Evolutionary conservation across 306 rosid genomes (phyloP), one percentile per base, ranked within the genome.

Genomic region (Hippophae tibetana): DNA sequence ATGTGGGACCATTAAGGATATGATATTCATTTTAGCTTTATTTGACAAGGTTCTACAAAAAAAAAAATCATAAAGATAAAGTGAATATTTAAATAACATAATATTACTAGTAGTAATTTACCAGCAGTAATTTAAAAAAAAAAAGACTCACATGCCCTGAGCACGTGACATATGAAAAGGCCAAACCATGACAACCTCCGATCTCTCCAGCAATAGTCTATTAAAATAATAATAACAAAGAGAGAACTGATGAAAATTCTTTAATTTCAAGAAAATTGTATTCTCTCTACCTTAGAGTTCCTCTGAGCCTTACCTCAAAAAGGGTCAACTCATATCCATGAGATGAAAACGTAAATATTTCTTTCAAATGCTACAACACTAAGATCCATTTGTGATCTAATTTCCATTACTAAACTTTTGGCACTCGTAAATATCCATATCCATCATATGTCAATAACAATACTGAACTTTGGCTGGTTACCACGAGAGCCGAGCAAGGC

Each of bases 341-440:
- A 66, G 65, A 42, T 14, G 57, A 27, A 54, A 61, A 41, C 43
- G 72, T 53, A 61, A 56, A 69, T 65, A 61, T n/a, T 45, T 52
- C 64, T 59, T 67, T 64, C 63, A 69, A 55, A 82, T 60, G 68
- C 85, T 87, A 90, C 86, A 86, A 74, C 71, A 79, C 73, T 72
- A 75, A 71, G 67, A 57, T 56, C 60, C 23, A 52, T 72, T 73
- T 64, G 74, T 57, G 61, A 78, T 79, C 83, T 65, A 78, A 63
- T 52, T 43, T 76, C 54, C 52, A 64, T 67, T 82, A 72, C 57
- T 65, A 40, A 11, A 56, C 52, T 57, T 76, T 57, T 68, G 45
- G 66, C 68, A 63, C 79, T 67, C 81, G 70, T 72, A 57, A 57
- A 64, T 78, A 82, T 62, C 65, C 71, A 81, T 74, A 64, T 57